Evolutionary conservation across 208 protist species (phyloP).

Genomic region (Naegleria lovaniensis): DNA sequence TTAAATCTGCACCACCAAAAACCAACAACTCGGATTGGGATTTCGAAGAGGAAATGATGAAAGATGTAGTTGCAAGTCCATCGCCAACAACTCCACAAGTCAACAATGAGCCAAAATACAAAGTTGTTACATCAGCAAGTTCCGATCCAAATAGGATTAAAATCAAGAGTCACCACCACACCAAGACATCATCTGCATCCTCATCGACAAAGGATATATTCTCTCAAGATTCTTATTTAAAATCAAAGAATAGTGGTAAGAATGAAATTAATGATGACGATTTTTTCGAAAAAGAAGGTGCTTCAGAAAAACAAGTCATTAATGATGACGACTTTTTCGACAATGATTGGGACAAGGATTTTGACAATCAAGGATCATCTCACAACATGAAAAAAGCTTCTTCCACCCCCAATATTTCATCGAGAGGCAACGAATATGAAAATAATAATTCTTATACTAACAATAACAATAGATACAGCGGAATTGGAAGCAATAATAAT

Average conservation of each 20-base stretch:
- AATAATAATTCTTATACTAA: background rate
- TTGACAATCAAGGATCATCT: background rate
- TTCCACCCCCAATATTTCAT: background rate
- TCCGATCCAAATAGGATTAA: background rate
- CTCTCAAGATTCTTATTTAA: background rate
- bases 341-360: conserved; percentile 5
- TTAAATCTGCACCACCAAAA: background rate
- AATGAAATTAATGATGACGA: background rate
- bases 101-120: background rate
- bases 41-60: conserved; percentile 10
- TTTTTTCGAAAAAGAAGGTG: background rate
- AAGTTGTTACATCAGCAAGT: background rate
- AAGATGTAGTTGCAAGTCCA: background rate
- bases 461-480: background rate
- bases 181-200: background rate
- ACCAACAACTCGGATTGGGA: background rate
- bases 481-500: background rate
- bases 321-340: conserved; percentile 11
- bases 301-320: background rate
- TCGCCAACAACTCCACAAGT: background rate
- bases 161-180: background rate
- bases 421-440: background rate
- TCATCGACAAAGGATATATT: background rate
- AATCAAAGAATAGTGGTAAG: background rate
- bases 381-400: background rate